Percentiles rank a stretch among this genome's conserved stretches.
phyloP scores from a whole-genome alignment of 805 yeast species.

The Yamadazyma kitorensis region DNA sequence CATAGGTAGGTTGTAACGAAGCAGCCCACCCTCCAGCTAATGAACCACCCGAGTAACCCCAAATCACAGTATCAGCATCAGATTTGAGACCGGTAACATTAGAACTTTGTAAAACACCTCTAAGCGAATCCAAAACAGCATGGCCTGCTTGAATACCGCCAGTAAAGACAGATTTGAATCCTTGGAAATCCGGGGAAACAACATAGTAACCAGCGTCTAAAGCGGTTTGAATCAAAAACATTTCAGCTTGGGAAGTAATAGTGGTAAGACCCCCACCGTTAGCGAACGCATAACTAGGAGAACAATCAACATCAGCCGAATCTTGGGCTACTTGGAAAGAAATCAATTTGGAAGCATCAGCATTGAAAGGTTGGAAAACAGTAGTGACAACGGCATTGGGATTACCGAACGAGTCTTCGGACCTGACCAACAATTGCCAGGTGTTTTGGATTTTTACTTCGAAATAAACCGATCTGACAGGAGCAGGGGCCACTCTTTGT shows the following conservation, averaged over 20 bases:
- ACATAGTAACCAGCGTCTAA: conserved; percentile 31
- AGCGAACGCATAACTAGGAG: conserved; percentile 24
- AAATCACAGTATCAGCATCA: conserved; percentile 21
- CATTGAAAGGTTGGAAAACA: conserved; percentile 27
- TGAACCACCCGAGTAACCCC: conserved; percentile 43
- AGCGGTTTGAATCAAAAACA: conserved; percentile 16
- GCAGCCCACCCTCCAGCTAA: conserved; percentile 39
- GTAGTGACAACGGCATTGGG: conserved; percentile 25
- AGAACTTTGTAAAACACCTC: conserved; percentile 21
- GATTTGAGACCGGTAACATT: conserved; percentile 17
- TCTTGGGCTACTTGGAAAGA: conserved; percentile 30
- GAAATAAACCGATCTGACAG: conserved; percentile 15
- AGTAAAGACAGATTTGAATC: conserved; percentile 28
- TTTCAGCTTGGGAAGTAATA: conserved; percentile 15
- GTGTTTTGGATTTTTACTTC: conserved; percentile 19
- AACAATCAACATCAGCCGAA: conserved; percentile 23
- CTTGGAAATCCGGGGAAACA: conserved; percentile 34
- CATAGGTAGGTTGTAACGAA: conserved; percentile 33
- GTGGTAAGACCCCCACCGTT: conserved; percentile 13
- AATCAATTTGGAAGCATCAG: conserved; percentile 23
- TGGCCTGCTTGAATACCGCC: conserved; percentile 32
- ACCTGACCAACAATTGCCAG: conserved; percentile 22
- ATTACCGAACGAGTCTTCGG: conserved; percentile 23
- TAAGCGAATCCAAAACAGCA: conserved; percentile 27
- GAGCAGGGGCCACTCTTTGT: conserved; percentile 18